Evolutionary conservation across 768 basidiomycete genomes (phyloP).

Genomic region (Russula lepida): DNA sequence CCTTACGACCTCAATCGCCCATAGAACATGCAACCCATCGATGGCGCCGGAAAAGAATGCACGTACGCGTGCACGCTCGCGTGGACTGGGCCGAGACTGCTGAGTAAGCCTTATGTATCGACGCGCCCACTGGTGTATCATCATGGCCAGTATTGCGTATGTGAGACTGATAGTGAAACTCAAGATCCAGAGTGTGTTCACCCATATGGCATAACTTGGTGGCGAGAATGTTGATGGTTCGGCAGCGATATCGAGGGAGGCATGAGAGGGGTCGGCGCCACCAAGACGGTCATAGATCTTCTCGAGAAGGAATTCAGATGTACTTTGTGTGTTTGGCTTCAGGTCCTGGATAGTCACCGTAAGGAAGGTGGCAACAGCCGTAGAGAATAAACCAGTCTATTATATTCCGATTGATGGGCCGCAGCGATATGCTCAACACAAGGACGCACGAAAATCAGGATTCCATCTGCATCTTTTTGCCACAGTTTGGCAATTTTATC

Average conservation of each 20-base stretch:
- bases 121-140: neutral
- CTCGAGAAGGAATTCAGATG: neutral
- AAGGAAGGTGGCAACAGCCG: neutral
- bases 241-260: too few relatives aligned
- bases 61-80: neutral
- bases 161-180: neutral
- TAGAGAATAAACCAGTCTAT: conserved; percentile 3
- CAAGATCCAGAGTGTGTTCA: conserved; percentile 5
- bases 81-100: neutral
- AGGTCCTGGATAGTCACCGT: neutral
- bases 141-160: neutral
- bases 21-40: neutral
- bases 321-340: neutral
- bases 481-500: neutral
- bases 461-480: neutral
- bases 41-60: neutral
- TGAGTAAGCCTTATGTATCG: neutral
- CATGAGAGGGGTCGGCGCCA: neutral
- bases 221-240: neutral
- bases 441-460: neutral
- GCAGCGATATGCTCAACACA: neutral
- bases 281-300: neutral
- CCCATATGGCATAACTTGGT: neutral
- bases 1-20: neutral
- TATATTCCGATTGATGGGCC: neutral